Evolutionary conservation across 2,329 filamentous ascomycete genomes (phyloP), one percentile per base, ranked within the genome.

Genomic region (Cladosporium austrohemisphaericum): DNA sequence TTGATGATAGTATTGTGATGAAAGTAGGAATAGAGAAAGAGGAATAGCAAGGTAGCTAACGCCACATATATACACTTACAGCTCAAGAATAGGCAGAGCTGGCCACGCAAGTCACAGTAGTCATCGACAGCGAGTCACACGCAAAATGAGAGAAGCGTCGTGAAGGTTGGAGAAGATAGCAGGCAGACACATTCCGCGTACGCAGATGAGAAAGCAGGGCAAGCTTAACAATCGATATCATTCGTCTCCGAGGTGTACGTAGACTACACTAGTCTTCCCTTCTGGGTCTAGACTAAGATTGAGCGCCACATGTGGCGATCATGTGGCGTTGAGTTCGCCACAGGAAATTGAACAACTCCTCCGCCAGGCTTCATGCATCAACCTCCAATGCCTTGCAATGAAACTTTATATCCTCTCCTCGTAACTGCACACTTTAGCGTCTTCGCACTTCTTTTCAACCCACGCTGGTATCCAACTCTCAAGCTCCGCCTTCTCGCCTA

Each of bases 81-180:
- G 13, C 18, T 38, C 8, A 14, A 29, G 19, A 28, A 28, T 31
- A 47, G 44, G 44, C 44, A 47, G 44, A 47, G 25, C 20, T 36
- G 41, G 29, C 41, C 20, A 35, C 33, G 44, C 33, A 47, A 37
- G 14, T 38, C 44, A 22, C 32, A 16, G n/a, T n/a, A n/a, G 33
- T 47, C 43, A 47, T 16, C 43, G 13, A 31, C 44, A 13, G 13
- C 33, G 44, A 38, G 33, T 38, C 44, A 47, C 33, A 38, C 23
- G 18, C 23, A 14, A 4, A 5, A 7, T 2, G 1, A 46, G 31
- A 38, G 44, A 47, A 47, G 44, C 33, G 32, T 38, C 33, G 18
- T 47, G 44, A 47, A 47, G 44, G 11, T 8, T 38, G 44, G 37
- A 38, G 44, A 47, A 47, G 25, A 47, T 38, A 16, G 41, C 41